These are phyloP conservation scores for Pyrenopolyporus hunteri DNA, from an alignment of 495 filamentous ascomycete species.

Conservation along the genomic window DNA sequence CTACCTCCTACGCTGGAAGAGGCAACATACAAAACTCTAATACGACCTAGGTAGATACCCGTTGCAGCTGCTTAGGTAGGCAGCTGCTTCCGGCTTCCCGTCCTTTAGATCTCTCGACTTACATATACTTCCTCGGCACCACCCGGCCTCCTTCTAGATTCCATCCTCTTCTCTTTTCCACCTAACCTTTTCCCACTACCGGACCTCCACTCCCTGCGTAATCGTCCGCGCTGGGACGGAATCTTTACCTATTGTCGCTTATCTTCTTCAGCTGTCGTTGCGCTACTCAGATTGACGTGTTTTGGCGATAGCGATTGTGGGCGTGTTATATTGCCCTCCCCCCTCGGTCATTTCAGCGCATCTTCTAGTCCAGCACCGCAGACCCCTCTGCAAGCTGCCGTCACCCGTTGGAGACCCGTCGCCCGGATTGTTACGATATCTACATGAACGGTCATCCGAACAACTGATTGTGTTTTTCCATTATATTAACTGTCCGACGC, in stretches of 20 bases:
- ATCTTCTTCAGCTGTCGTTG: not conserved
- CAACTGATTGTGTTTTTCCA: slow-evolving; percentile 11
- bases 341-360: not conserved
- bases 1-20: too few species aligned
- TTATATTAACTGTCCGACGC: slow-evolving; percentile 13
- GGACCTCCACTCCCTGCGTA: not conserved
- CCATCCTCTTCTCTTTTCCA: not conserved
- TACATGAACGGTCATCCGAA: slow-evolving; percentile 8
- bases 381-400: slow-evolving; percentile 23
- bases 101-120: slow-evolving; percentile 20
- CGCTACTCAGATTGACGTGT: not conserved
- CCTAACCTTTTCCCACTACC: not conserved
- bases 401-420: slow-evolving; percentile 30
- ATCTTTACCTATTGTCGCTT: not conserved
- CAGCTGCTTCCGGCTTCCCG: slow-evolving; percentile 6
- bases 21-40: too few species aligned
- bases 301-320: slow-evolving; percentile 4
- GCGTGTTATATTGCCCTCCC: not conserved
- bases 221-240: not conserved
- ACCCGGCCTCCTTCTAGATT: slow-evolving; percentile 13
- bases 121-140: slow-evolving; percentile 19
- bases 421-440: slow-evolving; percentile 10
- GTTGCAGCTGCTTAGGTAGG: not conserved
- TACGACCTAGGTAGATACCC: too few species aligned
- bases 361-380: not conserved